These are phyloP conservation scores for Fusarium virguliforme DNA, from an alignment of 2,329 filamentous ascomycete genomes.

Conservation along the genomic window DNA sequence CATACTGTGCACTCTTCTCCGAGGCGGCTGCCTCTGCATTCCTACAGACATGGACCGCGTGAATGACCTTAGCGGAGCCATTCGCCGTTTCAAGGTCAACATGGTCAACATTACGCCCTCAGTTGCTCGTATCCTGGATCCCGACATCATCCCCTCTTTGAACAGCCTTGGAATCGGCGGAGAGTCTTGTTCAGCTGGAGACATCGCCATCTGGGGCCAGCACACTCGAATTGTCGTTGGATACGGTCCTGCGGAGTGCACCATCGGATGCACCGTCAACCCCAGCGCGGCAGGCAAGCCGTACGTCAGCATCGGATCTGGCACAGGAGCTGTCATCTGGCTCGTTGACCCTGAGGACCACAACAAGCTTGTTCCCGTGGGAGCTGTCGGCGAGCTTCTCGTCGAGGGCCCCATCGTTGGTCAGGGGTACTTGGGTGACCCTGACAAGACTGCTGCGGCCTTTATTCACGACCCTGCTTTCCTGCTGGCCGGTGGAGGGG, in stretches of 20 bases:
- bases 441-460: conserved; percentile 69
- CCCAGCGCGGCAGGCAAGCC: conserved; percentile 56
- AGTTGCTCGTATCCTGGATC: conserved; percentile 64
- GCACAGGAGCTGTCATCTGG: conserved; percentile 66
- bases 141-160: conserved; percentile 63
- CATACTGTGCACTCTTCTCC: conserved; percentile 67
- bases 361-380: conserved; percentile 64
- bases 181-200: conserved; percentile 68
- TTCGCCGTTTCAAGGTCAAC: conserved; percentile 63
- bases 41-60: conserved; percentile 69
- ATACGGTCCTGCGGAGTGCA: conserved; percentile 70
- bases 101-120: conserved; percentile 68
- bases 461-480: conserved; percentile 73
- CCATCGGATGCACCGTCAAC: conserved; percentile 67
- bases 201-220: conserved; percentile 65
- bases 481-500: conserved; percentile 60
- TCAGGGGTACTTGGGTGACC: conserved; percentile 73
- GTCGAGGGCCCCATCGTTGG: conserved; percentile 74
- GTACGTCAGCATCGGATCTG: conserved; percentile 63
- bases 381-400: conserved; percentile 68
- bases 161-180: conserved; percentile 67
- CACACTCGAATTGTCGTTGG: conserved; percentile 66
- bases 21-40: conserved; percentile 68
- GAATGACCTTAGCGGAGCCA: conserved; percentile 65
- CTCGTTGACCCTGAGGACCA: conserved; percentile 66